These are phyloP conservation scores for Acrocalymma vagum DNA, from an alignment of 2,329 filamentous ascomycete genomes.

Conservation along the genomic window DNA sequence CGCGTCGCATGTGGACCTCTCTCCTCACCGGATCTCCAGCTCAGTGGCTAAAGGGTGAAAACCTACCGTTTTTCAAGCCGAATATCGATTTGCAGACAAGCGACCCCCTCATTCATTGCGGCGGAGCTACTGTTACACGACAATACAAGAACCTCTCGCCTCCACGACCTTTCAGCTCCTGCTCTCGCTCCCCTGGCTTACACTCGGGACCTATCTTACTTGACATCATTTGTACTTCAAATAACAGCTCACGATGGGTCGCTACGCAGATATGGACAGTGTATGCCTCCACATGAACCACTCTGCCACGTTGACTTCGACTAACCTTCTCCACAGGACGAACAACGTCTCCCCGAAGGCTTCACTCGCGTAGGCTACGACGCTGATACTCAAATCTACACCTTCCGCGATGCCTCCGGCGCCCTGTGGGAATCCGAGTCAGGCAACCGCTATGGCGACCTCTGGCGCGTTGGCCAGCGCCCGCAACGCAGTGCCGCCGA, in stretches of 20 bases:
- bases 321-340: conserved; percentile 45
- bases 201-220: too few species aligned
- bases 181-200: too few species aligned
- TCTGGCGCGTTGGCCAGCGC: conserved; percentile 36
- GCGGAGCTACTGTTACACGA: too few species aligned
- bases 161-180: too few species aligned
- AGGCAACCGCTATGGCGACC: conserved; percentile 59
- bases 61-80: too few species aligned
- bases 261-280: conserved; percentile 32
- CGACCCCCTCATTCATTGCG: too few species aligned
- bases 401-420: conserved; percentile 60
- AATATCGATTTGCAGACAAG: too few species aligned
- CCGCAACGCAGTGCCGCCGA: conserved; percentile 20
- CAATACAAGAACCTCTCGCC: too few species aligned
- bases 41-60: too few species aligned
- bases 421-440: conserved; percentile 61
- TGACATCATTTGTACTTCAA: too few species aligned
- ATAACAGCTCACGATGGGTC: conserved; percentile 28
- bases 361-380: conserved; percentile 66
- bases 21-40: too few species aligned
- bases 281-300: conserved; percentile 19
- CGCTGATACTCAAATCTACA: conserved; percentile 63
- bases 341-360: conserved; percentile 63
- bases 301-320: neutral
- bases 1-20: too few species aligned